These are phyloP conservation scores for Schizosaccharomyces pombe DNA, from an alignment of 805 yeast genomes.

Conservation along the genomic window DNA sequence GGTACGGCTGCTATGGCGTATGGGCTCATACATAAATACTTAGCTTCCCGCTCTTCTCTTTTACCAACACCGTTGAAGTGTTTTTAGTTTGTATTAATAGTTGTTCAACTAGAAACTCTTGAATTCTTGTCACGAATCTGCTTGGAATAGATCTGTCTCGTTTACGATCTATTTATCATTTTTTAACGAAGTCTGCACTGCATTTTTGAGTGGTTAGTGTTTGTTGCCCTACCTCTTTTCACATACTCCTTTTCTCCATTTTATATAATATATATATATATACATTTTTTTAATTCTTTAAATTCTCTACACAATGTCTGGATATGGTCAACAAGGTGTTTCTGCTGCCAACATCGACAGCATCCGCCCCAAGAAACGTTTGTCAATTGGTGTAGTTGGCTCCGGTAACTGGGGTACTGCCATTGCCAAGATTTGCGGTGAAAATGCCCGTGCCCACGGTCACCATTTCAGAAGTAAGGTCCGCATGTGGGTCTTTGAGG, in stretches of 20 bases:
- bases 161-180: too few species aligned
- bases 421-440: slow-evolving; percentile 84
- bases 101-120: too few species aligned
- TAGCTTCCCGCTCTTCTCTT: not conserved
- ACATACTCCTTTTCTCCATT: too few species aligned
- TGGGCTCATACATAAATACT: not conserved
- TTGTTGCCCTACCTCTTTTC: too few species aligned
- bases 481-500: slow-evolving; percentile 94
- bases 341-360: not conserved
- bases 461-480: slow-evolving; percentile 49
- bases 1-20: not conserved
- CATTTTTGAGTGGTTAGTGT: too few species aligned
- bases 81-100: too few species aligned
- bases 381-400: not conserved
- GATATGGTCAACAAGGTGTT: not conserved
- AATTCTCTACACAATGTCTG: not conserved
- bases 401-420: slow-evolving; percentile 55
- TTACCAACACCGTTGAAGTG: too few species aligned
- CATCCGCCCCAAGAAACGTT: not conserved
- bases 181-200: too few species aligned
- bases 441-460: slow-evolving; percentile 53
- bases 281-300: not conserved
- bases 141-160: too few species aligned
- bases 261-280: too few species aligned
- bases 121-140: too few species aligned